Percentiles rank a stretch among this genome's conserved stretches.
phyloP scores from a whole-genome alignment of 2,329 filamentous ascomycete species.

The Colletotrichum sublineola region DNA sequence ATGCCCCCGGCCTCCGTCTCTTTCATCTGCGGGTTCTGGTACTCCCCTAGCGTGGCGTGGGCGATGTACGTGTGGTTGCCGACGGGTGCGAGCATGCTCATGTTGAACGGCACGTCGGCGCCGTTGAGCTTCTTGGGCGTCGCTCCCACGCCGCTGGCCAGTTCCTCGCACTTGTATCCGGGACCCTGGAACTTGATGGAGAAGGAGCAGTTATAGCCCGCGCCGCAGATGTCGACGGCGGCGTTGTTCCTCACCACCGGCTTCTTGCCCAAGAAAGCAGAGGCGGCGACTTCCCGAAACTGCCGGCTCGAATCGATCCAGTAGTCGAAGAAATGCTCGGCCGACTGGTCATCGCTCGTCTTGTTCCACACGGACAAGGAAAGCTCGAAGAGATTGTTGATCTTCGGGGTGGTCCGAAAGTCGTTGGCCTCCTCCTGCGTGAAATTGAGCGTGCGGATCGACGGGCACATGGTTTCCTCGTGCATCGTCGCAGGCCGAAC shows the following conservation, averaged over 20 bases:
- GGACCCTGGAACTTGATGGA: slow-evolving; percentile 51
- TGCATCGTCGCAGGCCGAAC: slow-evolving; percentile 47
- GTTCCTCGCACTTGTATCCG: slow-evolving; percentile 53
- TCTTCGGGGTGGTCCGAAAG: slow-evolving; percentile 49
- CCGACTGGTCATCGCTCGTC: slow-evolving; percentile 44
- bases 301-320: slow-evolving; percentile 46
- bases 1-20: slow-evolving; percentile 48
- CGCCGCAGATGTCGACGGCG: slow-evolving; percentile 50
- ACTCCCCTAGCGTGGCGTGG: slow-evolving; percentile 48
- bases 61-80: slow-evolving; percentile 51
- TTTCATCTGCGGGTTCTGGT: slow-evolving; percentile 45
- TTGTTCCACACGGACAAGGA: slow-evolving; percentile 52
- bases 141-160: slow-evolving; percentile 48
- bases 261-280: slow-evolving; percentile 46
- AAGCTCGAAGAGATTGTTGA: slow-evolving; percentile 47
- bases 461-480: slow-evolving; percentile 48
- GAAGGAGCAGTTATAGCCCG: slow-evolving; percentile 53
- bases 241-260: slow-evolving; percentile 46
- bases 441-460: slow-evolving; percentile 52
- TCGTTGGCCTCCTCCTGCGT: slow-evolving; percentile 51
- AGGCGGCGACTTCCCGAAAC: slow-evolving; percentile 47
- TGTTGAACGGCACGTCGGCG: slow-evolving; percentile 47
- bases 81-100: slow-evolving; percentile 46
- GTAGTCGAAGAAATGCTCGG: slow-evolving; percentile 51
- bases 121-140: slow-evolving; percentile 44